Evolutionary conservation across 768 basidiomycete genomes (phyloP).

Genomic region (Hygrophoropsis aurantiaca): DNA sequence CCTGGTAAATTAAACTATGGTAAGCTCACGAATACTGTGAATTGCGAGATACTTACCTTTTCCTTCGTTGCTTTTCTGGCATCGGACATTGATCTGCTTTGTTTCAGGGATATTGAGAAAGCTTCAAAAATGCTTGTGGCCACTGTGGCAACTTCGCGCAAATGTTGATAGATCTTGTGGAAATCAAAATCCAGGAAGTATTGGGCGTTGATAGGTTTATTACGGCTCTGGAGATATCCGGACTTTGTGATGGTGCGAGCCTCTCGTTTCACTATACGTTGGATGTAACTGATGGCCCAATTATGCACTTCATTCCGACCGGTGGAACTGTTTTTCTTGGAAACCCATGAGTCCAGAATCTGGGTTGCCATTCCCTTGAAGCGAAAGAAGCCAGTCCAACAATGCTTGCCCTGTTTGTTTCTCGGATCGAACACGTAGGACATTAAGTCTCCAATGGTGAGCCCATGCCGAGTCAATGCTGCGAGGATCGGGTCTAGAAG

Average conservation of each 20-base stretch:
- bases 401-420: constrained; percentile 10
- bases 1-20: no score
- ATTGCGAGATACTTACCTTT: constrained; percentile 23
- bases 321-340: constrained; percentile 12
- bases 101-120: constrained; percentile 16
- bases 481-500: constrained; percentile 7
- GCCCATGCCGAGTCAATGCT: constrained; percentile 1
- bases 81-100: background rate
- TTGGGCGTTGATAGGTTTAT: background rate
- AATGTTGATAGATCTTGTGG: no score
- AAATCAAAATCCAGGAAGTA: background rate
- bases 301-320: constrained; percentile 12
- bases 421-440: constrained; percentile 27
- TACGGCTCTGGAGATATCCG: constrained; percentile 14
- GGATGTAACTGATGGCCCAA: constrained; percentile 26
- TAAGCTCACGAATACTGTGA: constrained; percentile 3
- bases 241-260: constrained; percentile 17
- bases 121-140: constrained; percentile 12
- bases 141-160: constrained; percentile 5
- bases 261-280: constrained; percentile 10
- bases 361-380: constrained; percentile 1
- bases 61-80: no score
- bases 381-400: constrained; percentile 26
- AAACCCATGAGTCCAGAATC: constrained; percentile 29
- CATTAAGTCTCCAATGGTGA: constrained; percentile 19